Base-by-base conservation (phyloP, 1,284 basidiomycete genomes). In the Schizophyllum commune region DNA sequence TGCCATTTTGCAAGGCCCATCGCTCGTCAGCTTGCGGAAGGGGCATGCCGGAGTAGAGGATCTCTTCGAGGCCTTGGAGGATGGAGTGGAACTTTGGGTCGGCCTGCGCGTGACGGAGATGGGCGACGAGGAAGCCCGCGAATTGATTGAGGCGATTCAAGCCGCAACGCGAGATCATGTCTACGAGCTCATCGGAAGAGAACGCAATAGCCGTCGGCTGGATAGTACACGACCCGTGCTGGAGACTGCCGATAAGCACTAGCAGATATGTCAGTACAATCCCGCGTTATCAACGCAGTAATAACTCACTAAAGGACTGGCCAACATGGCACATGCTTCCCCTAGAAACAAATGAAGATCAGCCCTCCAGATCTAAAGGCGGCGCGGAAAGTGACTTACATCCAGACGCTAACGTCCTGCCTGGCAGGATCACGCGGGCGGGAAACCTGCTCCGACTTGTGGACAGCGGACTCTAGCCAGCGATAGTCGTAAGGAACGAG, bases 11-110 rank as follows among this genome's bases (percentile, higher is more conserved):
- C 66, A 77, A 75, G 34, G 79, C 81, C 76, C 82, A 88, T 33
- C 83, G 79, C 71, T 86, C 85, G 52, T 86, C 84, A 65, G 87
- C 85, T 5, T 74, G 77, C 20, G 77, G 71, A 56, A 88, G 74
- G 55, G 82, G 76, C 65, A 87, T 72, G 17, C 86, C 86, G 33
- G 79, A 82, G 67, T 80, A 83, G 53, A 84, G 65, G 55, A 86
- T 77, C 58, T 84, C 77, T 65, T 82, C 78, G 51, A 87, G 75
- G 60, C 73, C 74, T 65, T 75, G 73, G 56, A 85, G 72, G 55
- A 77, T 69, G 2, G 74, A 73, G 53, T 84, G 73, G 60, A 86
- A 74, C 63, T 80, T 80, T 56, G 82, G 77, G 62, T 83, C 72
- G 17, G 70, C 71, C 57, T 78, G 78, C 39, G 84, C 77, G 63